phyloP scores from a whole-genome alignment of 2,329 filamentous ascomycete genomes.

The Fusarium ramigenum region DNA sequence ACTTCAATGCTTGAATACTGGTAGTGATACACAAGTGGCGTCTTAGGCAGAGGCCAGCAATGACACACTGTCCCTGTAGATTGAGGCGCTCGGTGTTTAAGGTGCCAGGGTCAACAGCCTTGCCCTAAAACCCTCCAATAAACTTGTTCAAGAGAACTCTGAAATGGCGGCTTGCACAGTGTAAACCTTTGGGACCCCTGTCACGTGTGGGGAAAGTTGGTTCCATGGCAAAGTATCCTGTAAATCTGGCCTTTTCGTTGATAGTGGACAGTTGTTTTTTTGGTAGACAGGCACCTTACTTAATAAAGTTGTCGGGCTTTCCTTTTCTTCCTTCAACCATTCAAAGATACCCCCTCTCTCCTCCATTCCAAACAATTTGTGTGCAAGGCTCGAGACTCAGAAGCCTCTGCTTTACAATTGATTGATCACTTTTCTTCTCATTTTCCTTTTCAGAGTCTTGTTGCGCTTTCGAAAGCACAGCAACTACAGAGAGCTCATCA shows the following conservation, averaged over 20 bases:
- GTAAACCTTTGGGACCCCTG: constrained; percentile 39
- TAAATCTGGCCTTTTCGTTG: constrained; percentile 55
- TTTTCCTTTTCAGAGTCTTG: constrained; percentile 33
- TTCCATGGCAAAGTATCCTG: background rate
- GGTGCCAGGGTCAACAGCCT: constrained; percentile 30
- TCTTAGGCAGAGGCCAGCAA: constrained; percentile 8
- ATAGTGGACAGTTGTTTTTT: constrained; percentile 53
- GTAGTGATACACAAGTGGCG: constrained; percentile 18
- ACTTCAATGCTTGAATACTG: background rate
- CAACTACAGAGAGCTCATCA: constrained; percentile 46
- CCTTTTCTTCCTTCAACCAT: constrained; percentile 21
- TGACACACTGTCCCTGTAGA: background rate
- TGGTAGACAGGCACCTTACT: constrained; percentile 38
- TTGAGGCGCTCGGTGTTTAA: constrained; percentile 27
- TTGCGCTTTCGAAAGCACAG: constrained; percentile 32
- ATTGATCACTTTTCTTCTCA: constrained; percentile 40
- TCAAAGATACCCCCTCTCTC: constrained; percentile 45
- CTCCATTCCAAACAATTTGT: constrained; percentile 40
- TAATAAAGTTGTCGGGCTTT: constrained; percentile 48
- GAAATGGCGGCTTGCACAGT: constrained; percentile 36
- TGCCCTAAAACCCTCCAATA: background rate
- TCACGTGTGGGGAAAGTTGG: constrained; percentile 45
- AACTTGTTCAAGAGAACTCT: background rate
- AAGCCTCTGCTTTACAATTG: constrained; percentile 36
- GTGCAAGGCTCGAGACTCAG: constrained; percentile 45